Evolutionary conservation across 2,329 filamentous ascomycete species (phyloP).

Genomic region (Talaromyces sp.): DNA sequence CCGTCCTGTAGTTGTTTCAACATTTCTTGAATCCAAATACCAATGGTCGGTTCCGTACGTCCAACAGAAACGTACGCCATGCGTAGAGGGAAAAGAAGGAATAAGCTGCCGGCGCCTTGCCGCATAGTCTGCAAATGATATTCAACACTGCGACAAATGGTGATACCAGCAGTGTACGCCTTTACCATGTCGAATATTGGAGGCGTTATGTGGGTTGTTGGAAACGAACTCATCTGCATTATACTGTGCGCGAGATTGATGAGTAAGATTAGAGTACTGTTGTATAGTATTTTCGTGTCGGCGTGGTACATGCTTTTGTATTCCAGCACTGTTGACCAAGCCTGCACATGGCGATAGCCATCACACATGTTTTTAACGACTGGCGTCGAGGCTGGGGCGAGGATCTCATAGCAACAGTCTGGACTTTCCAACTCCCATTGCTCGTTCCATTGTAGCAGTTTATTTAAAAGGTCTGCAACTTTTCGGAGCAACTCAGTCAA

Average conservation of each 20-base stretch:
- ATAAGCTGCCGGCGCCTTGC: constrained; percentile 10
- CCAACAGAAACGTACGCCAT: constrained; percentile 10
- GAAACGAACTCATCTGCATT: not conserved
- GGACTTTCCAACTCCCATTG: constrained; percentile 6
- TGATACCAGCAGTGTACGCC: not conserved
- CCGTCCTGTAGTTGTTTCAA: constrained; percentile 5
- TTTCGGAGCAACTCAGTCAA: not conserved
- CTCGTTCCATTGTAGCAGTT: constrained; percentile 5
- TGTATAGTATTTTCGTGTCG: not conserved
- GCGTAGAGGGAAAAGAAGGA: constrained; percentile 5
- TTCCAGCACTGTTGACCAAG: constrained; percentile 11
- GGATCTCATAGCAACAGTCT: not conserved
- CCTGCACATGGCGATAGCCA: not conserved
- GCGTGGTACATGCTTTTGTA: constrained; percentile 6
- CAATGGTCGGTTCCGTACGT: not conserved
- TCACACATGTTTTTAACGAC: not conserved
- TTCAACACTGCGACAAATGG: constrained; percentile 10
- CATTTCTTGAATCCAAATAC: constrained; percentile 3
- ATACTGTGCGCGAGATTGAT: not conserved
- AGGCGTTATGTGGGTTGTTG: not conserved
- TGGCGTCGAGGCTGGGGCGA: not conserved
- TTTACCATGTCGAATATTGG: not conserved
- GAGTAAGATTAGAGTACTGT: constrained; percentile 2
- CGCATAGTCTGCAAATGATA: constrained; percentile 13
- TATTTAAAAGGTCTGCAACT: not conserved